Evolutionary conservation across 2,329 filamentous ascomycete genomes (phyloP).

Genomic region (Penicillium sp.): DNA sequence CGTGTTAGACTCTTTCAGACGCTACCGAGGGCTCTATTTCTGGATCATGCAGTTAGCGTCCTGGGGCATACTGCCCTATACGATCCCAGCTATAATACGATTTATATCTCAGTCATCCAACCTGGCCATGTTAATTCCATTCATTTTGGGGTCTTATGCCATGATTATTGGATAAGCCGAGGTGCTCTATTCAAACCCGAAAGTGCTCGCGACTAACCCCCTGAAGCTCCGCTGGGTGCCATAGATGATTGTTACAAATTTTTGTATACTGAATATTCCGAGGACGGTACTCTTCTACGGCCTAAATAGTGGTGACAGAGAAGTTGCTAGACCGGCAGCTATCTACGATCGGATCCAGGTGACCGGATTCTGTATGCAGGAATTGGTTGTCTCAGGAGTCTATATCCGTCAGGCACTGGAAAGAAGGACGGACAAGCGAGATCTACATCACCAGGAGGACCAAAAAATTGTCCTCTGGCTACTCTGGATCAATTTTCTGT

Average conservation of each 20-base stretch:
- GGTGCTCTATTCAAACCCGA: background rate
- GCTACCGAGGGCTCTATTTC: slow-evolving; percentile 53
- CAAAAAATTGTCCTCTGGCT: background rate
- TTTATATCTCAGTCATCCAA: background rate
- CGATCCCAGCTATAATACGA: slow-evolving; percentile 35
- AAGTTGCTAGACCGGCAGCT: too few relatives aligned
- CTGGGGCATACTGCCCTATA: slow-evolving; percentile 43
- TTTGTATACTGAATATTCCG: slow-evolving; percentile 7
- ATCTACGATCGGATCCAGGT: background rate
- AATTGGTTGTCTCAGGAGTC: background rate
- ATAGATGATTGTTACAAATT: slow-evolving; percentile 11
- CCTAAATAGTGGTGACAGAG: too few relatives aligned
- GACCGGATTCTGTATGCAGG: slow-evolving; percentile 3
- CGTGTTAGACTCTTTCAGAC: slow-evolving; percentile 52
- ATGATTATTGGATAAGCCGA: too few relatives aligned
- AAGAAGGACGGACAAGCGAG: background rate
- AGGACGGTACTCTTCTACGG: slow-evolving; percentile 10
- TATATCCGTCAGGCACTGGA: background rate
- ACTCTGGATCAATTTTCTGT: background rate
- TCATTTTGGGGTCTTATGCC: background rate
- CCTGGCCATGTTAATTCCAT: slow-evolving; percentile 1
- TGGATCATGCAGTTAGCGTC: slow-evolving; percentile 52
- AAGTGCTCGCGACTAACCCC: background rate
- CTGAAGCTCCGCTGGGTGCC: slow-evolving; percentile 6
- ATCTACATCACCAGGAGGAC: background rate